These are phyloP conservation scores for Schwanniomyces vanrijiae DNA, from an alignment of 805 yeast genomes.

Conservation along the genomic window DNA sequence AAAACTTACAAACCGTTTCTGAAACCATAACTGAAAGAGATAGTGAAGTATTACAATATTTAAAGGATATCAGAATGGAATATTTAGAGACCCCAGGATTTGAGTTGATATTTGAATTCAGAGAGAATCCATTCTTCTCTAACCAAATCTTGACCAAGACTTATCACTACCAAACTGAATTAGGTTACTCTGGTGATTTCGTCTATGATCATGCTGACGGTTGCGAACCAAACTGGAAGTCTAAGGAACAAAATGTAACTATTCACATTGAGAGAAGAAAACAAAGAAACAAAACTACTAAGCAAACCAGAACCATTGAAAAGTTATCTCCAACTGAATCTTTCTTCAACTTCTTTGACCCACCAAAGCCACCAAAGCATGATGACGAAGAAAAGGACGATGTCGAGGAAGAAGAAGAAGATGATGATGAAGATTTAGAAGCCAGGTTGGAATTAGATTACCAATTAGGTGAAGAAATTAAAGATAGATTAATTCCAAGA, in stretches of 20 bases:
- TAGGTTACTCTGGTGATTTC: constrained; percentile 93
- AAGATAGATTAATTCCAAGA: constrained; percentile 92
- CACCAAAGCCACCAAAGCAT: constrained; percentile 72
- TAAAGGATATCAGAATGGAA: constrained; percentile 72
- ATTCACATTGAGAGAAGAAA: constrained; percentile 88
- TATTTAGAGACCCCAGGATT: constrained; percentile 88
- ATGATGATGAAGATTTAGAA: constrained; percentile 75
- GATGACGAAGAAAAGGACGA: constrained; percentile 52
- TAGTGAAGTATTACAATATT: constrained; percentile 70
- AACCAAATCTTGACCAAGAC: constrained; percentile 76
- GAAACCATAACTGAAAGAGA: constrained; percentile 90
- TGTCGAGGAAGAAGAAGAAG: constrained; percentile 47
- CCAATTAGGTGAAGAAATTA: constrained; percentile 93
- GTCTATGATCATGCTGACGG: constrained; percentile 98
- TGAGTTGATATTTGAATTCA: constrained; percentile 79
- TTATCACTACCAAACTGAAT: constrained; percentile 89
- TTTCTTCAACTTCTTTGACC: constrained; percentile 93
- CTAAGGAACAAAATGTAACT: constrained; percentile 80
- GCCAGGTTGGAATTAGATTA: constrained; percentile 87
- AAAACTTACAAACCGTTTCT: constrained; percentile 75
- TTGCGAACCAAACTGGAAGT: constrained; percentile 76
- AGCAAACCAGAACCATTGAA: constrained; percentile 94
- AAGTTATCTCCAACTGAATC: constrained; percentile 93
- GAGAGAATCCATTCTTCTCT: constrained; percentile 70
- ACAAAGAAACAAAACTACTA: constrained; percentile 95